Evolutionary conservation across 176 grass and related monocot genomes (phyloP), one percentile per base, ranked within the genome.

Genomic region (Miscanthus lutarioriparius): DNA sequence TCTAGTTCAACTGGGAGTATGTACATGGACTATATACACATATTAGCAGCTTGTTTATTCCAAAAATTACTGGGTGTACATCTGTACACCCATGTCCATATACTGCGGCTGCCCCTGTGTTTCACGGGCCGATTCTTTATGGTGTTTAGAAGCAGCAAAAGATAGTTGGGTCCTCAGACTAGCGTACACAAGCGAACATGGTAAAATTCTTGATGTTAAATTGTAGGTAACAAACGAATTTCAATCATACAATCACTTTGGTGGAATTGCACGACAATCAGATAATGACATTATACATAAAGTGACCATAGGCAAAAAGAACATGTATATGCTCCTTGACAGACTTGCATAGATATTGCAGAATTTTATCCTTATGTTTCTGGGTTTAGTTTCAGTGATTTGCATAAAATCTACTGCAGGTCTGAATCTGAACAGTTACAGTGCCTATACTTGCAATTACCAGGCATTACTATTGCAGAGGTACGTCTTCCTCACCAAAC

Each of bases 401-500:
- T 68, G 25, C 64, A 70, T 22, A 22, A 62, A 75, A 53, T 3
- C 12, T 84, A 11, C 10, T 82, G 56, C 13, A 36, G 33, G 5
- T 54, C 33, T 71, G 45, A 4, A 17, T 25, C 23, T 77, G 25
- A 72, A 45, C 16, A 27, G 12, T 40, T 36, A 7, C 28, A 75
- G 9, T 33, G 13, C 17, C 54, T 53, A 71, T 71, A 72, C n/a
- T 51, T 85, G n/a, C 79, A 67, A 3, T 67, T 74, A 75, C 79
- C 38, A 69, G 37, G 19, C 72, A 88, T 74, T 70, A 61, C 58
- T 61, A 87, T 83, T 88, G 28, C 25, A 83, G 75, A 44, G 79
- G 85, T 47, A 86, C 22, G 27, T 90, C 79, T 74, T 89, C 91
- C 74, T 95, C 96, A 44, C 69, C 93, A 84, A 98, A 98, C 93